Evolutionary conservation across 306 rosid species (phyloP), one percentile per base, ranked within the genome.

Genomic region (Castanopsis chinensis): DNA sequence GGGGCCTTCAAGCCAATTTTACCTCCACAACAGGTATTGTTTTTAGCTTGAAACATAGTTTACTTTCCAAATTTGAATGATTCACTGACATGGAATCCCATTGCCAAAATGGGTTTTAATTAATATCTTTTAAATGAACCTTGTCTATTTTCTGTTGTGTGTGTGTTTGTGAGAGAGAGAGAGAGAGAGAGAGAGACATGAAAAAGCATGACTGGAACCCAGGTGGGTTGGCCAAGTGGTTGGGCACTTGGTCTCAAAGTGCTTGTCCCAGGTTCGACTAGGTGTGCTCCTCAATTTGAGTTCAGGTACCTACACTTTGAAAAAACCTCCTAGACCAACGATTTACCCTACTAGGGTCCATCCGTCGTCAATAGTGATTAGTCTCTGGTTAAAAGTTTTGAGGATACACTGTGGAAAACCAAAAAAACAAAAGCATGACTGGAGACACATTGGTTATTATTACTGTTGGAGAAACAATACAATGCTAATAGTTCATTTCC

Each of bases 1-100:
- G 98, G 91, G 28, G 59, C 28, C 57, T 93, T 91, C 84, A 37
- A 85, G 17, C 90, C 94, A 20, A 65, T 90, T 81, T 79, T 91
- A 83, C 85, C 83, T 35, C 90, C 98, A 0, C 82, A 82, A 41
- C 54, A 92, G 92, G 98, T 91, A 86, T 43, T 33, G 17, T 69
- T 33, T 33, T 56, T 59, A 18, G 54, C 76, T 77, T 56, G 27
- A 2, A 28, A 27, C 9, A 63, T 19, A 5, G 49, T 8, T 63
- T 27, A 28, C 69, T 28, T 5, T 63, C 41, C 41, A 28, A 28
- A 30, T 28, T 17, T 63, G 14, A 28, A 63, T 28, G 7, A 33
- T 63, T 27, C 6, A 12, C 41, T 63, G 41, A 27, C 67, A 15
- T 28, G 20, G 41, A 30, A 28, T 63, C 7, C 41, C 69, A 63